Base-by-base conservation (phyloP, 352 stramenopile species). In the Globisporangium apiculatum region DNA sequence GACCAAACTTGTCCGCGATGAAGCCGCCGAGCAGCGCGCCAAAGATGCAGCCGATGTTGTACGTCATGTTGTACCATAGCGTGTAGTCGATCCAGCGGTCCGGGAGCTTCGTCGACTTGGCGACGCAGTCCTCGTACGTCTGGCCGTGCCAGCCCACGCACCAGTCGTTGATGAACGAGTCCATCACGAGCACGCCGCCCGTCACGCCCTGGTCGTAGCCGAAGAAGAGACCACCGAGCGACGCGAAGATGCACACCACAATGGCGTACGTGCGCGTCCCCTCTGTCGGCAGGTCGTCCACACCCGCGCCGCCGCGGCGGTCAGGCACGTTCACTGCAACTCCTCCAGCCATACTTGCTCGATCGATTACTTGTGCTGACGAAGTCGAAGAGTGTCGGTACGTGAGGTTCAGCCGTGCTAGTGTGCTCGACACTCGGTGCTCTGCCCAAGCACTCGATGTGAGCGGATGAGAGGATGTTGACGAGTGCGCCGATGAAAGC, bases 61-160 rank as follows among this genome's bases (percentile, higher is more conserved):
- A 77, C 37, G 66, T 48, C 56, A 77, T 71, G 61, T 76, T 76
- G 66, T 68, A 76, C 60, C 64, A 65, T 35, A 67, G 58, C n/a
- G 57, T 70, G 51, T 69, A 75, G 56, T 58, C 50, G 12, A 55
- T n/a, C 68, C 68, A 75, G 51, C 67, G 56, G 35, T 8, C 24
- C 0, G 68, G 68, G 1, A 73, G 56, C 0, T 52, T 41, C 4
- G 36, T 8, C 43, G 43, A 15, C 31, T 35, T 46, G 37, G 38
- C 5, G n/a, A 15, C 15, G n/a, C 49, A 42, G 7, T 42, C 31
- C 10, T 50, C 35, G 36, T 60, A 40, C 35, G 63, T 68, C 40
- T 64, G 57, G 18, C 48, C 51, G 40, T 58, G 47, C 51, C 58
- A 69, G 40, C 48, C 60, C 31, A 60, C 40, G 51, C 63, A 69